Evolutionary conservation across 1,284 basidiomycete species (phyloP), one percentile per base, ranked within the genome.

Genomic region (Leccinum angustisporum): DNA sequence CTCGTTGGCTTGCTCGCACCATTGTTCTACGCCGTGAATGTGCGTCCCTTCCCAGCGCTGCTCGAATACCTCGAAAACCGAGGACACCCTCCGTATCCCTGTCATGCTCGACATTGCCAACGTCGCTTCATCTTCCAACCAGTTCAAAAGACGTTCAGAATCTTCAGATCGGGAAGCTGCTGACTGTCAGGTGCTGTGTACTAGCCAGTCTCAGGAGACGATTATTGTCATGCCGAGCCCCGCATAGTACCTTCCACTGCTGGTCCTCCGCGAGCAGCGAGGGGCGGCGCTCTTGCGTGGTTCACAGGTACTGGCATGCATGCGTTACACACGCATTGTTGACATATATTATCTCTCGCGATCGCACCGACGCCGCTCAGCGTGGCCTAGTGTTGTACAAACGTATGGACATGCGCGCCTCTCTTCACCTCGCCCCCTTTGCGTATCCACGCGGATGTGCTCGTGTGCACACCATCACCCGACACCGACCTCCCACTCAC

Each of bases 161-260:
- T 52, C 78, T 85, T 0, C 94, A 98, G 68, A 85, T 97, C 50
- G 80, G 86, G 1, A 86, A 91, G 50, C 80, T 98, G 7, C 76
- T 99, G 65, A 97, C 92, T 88, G 90, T 61, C 94, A 97, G 70
- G 90, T 94, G 54, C 81, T 99, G 61, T 90, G 94, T 11, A 95
- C 34, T 36, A 36, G 94, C 76, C 93, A 90, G 71, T 95, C 95
- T 25, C 95, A 97, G 73, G 95, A 98, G 68, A 96, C 95, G 1
- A 95, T 99, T 57, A 87, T 87, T 3, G 80, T 90, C 33, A 82
- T 83, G 27, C 79, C 97, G 6, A 95, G 94, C 0, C 85, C 91
- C 0, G 74, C 80, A 1, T 94, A 21, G 21, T 21, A 92, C 73
- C 84, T 99, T 4, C 83, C 88, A 36, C 34, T 36, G 0, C 75